Evolutionary conservation across 345 rosid genomes (phyloP).

Genomic region (Salix brachista): DNA sequence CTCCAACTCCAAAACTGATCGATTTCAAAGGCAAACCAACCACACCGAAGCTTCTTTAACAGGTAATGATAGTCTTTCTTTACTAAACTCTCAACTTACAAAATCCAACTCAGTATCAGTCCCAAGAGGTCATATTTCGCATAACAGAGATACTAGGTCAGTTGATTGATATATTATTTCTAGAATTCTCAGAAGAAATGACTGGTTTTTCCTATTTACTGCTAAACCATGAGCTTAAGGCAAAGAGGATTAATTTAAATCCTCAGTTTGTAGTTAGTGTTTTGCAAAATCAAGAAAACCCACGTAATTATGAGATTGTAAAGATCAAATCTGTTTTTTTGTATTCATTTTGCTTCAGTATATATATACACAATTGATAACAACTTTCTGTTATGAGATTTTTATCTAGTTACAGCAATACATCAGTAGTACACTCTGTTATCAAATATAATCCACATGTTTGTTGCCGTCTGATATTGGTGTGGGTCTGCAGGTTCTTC

Average conservation of each 20-base stretch:
- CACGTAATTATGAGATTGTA: too few relatives aligned
- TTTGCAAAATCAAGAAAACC: constrained; percentile 74
- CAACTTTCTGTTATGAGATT: too few relatives aligned
- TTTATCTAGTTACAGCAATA: too few relatives aligned
- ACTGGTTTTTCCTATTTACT: constrained; percentile 73
- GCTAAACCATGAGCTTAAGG: constrained; percentile 53
- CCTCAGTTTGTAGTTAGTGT: constrained; percentile 56
- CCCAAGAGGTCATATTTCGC: constrained; percentile 11
- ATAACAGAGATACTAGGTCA: constrained; percentile 13
- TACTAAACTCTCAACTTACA: background rate
- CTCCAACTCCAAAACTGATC: constrained; percentile 1
- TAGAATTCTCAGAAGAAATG: constrained; percentile 54
- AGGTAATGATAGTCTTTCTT: constrained; percentile 22
- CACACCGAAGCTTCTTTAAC: constrained; percentile 12
- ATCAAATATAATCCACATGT: too few relatives aligned
- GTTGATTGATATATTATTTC: constrained; percentile 51
- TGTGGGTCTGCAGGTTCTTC: too few relatives aligned
- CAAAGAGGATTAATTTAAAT: constrained; percentile 46
- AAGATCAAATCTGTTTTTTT: too few relatives aligned
- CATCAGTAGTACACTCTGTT: too few relatives aligned
- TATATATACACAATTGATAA: too few relatives aligned
- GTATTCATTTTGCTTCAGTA: too few relatives aligned
- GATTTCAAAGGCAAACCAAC: background rate
- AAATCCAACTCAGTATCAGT: background rate
- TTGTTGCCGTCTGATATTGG: too few relatives aligned